Evolutionary conservation across 1,284 basidiomycete genomes (phyloP), one percentile per base, ranked within the genome.

Genomic region (Cystobasidium slooffiae): DNA sequence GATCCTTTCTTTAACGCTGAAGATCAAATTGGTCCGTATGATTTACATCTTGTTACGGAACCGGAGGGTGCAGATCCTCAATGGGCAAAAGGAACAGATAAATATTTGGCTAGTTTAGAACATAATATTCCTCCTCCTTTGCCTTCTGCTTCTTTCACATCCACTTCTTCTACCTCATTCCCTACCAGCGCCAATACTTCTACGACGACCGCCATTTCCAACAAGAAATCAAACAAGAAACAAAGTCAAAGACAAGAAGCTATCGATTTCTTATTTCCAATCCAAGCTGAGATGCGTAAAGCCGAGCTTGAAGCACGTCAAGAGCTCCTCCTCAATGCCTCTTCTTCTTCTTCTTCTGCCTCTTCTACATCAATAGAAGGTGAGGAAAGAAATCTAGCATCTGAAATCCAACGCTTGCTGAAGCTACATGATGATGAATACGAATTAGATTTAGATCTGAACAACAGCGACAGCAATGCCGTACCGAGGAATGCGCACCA

Each of bases 211-310:
- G 55, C 39, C 31, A 24, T 10, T n/a, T 46, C 62, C 16, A 22
- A 6, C 18, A 59, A 59, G 58, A 72, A 72, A 24, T 3, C 44
- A 39, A 56, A 44, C n/a, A 47, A 46, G 24, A 59, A 56, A 31
- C 41, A 41, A 2, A 52, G 14, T 44, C 49, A 41, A 14, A 22
- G 49, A 43, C 49, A 49, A 31, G 52, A 66, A 12, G 41, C 63
- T n/a, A 59, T 73, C 5, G 70, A 73, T 43, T 73, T 51, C 47
- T 52, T 73, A n/a, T 73, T 73, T 31, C 70, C 70, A 9, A 44
- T 66, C 6, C 70, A 73, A 51, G 70, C 70, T 18, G 70, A 73
- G 41, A 41, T n/a, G 18, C 62, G 63, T 20, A 52, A 43, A 39
- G 20, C 22, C 31, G 53, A 65, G 39, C 20, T 31, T 8, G 52